Conservation (phyloP, 257 asterid genomes). For the Solanum chaucha region DNA sequence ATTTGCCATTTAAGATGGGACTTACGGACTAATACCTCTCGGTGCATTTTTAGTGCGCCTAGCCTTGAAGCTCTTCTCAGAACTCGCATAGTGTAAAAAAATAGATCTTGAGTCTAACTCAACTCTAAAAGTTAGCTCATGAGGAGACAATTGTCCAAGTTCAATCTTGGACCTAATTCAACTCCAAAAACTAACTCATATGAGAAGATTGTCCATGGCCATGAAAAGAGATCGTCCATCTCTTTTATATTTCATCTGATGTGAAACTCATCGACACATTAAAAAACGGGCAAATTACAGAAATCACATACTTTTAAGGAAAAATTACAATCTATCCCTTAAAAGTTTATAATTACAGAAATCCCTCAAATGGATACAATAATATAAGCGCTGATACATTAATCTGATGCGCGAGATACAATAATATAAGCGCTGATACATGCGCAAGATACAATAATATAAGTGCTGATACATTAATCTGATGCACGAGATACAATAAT, state of each 20-base stretch:
- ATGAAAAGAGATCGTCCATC: background rate
- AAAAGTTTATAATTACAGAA: too few species aligned
- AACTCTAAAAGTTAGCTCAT: rapidly evolving
- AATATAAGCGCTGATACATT: too few species aligned
- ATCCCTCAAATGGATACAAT: too few species aligned
- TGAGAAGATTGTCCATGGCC: background rate
- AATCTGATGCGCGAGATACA: too few species aligned
- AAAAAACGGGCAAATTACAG: background rate
- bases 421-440: too few species aligned
- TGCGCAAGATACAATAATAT: too few species aligned
- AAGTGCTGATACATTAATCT: too few species aligned
- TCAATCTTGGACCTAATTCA: rapidly evolving
- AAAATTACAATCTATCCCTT: too few species aligned
- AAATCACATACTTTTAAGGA: too few species aligned
- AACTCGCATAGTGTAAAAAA: background rate
- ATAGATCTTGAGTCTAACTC: background rate
- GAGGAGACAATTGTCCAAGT: background rate
- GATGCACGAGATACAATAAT: too few species aligned
- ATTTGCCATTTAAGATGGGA: background rate
- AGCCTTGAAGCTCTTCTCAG: background rate
- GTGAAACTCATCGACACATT: background rate
- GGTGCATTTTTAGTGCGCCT: background rate
- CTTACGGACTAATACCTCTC: background rate
- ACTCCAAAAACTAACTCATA: background rate
- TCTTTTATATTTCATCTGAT: background rate